Base-by-base conservation (phyloP, 169 alveolate genomes). In the Cryptosporidium ubiquitum region DNA sequence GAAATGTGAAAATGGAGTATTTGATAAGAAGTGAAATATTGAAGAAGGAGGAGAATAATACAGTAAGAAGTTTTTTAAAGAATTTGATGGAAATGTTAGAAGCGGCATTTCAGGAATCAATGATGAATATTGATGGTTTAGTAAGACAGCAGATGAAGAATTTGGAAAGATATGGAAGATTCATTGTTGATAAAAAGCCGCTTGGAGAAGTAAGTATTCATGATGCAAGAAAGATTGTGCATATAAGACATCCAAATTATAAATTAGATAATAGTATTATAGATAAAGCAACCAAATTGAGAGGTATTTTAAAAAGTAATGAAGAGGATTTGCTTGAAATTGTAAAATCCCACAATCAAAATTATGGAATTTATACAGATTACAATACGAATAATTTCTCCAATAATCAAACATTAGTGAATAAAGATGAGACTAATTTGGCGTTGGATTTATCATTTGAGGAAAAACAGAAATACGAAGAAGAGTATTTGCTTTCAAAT, bases 61-160 rank as follows among this genome's bases (percentile, higher is more conserved):
- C 26, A 14, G 55, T 47, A 23, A 23, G 37, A 23, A 40, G 9
- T 12, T 31, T 37, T 37, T 64, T 73, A n/a, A 35, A 73, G 31
- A 16, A 14, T 33, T 3, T 57, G 42, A 16, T 51, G 9, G 71
- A 73, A 35, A 31, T 73, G 39, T 37, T 73, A 16, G 37, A 73
- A 18, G 33, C 31, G 29, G 47, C 85, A 33, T 52, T 73, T 16
- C 35, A 57, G 9, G 69, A 73, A 33, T 73, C 85, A 26, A 23
- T 55, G 35, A 57, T 23, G 37, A 57, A 35, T 58, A 57, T 73
- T n/a, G 85, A 73, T 23, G 31, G 57, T 40, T 37, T 58, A 33
- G 37, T 35, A 33, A 35, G 5, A 57, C 33, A 42, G 7, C 85
- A 73, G 35, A 55, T 73, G 20, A 52, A n/a, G 4, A 33, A 52